Percentiles rank a stretch among this genome's conserved stretches.
These are phyloP conservation scores for Aspergillus bertholletiae DNA, from an alignment of 495 filamentous ascomycete species.

Conservation along the genomic window DNA sequence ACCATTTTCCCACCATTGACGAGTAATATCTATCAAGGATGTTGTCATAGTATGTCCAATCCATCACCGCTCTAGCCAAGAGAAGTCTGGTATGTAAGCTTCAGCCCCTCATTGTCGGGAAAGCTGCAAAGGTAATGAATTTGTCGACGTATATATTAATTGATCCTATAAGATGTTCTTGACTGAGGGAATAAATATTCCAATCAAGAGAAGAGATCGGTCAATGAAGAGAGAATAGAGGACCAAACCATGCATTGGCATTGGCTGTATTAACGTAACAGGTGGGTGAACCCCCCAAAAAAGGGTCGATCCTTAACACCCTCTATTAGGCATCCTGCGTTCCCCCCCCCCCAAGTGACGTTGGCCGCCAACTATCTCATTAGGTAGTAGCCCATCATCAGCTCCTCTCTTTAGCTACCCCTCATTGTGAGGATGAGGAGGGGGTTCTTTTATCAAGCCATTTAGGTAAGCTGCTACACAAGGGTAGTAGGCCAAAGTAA, in stretches of 20 bases:
- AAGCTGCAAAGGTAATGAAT: background rate
- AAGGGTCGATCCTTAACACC: background rate
- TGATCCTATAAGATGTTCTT: background rate
- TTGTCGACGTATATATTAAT: background rate
- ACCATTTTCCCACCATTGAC: background rate
- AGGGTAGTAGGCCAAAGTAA: background rate
- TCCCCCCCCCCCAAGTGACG: background rate
- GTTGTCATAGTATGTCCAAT: too few species aligned
- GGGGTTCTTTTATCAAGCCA: background rate
- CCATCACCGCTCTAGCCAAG: too few species aligned
- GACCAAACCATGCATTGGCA: background rate
- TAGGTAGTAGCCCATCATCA: background rate
- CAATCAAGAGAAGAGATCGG: background rate
- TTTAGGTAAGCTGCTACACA: constrained; percentile 1
- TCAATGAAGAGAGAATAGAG: background rate
- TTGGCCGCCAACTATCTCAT: background rate
- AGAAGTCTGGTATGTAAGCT: background rate
- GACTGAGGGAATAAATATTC: background rate
- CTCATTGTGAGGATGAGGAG: background rate
- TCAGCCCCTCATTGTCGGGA: background rate
- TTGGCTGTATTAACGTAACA: background rate
- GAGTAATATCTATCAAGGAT: background rate
- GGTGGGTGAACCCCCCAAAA: background rate
- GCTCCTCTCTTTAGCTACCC: background rate
- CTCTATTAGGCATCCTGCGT: background rate